Evolutionary conservation across 352 stramenopile genomes (phyloP).

Genomic region (Globisporangium ultimum): DNA sequence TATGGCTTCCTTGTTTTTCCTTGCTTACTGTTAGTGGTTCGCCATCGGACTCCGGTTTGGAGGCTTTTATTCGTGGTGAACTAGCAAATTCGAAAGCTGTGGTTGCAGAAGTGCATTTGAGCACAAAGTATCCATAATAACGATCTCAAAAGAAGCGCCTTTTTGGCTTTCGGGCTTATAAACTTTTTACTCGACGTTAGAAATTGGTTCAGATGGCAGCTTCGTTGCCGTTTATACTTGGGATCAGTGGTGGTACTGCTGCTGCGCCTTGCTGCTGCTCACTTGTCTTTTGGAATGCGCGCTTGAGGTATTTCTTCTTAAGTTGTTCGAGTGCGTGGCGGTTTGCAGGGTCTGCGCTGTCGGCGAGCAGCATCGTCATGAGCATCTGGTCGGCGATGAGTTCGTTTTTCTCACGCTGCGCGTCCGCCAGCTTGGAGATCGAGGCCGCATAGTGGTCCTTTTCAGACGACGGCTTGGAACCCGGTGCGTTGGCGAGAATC

Average conservation of each 20-base stretch:
- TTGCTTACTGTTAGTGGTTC: too few relatives aligned
- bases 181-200: too few relatives aligned
- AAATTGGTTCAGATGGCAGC: not conserved
- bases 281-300: constrained; percentile 8
- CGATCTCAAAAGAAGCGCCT: too few relatives aligned
- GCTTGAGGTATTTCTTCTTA: constrained; percentile 16
- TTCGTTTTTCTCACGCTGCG: constrained; percentile 16
- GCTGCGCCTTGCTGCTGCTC: not conserved
- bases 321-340: constrained; percentile 12
- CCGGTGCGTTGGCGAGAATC: not conserved
- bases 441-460: constrained; percentile 8
- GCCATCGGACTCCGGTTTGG: too few relatives aligned
- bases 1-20: too few relatives aligned
- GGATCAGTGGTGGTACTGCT: not conserved
- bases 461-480: not conserved
- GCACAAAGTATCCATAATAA: too few relatives aligned
- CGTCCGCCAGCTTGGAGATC: constrained; percentile 8
- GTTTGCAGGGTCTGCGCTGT: constrained; percentile 11
- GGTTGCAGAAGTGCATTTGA: too few relatives aligned
- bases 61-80: too few relatives aligned
- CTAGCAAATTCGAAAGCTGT: too few relatives aligned
- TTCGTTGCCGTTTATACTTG: not conserved
- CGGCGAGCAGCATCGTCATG: constrained; percentile 17
- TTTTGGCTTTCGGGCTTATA: too few relatives aligned
- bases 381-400: constrained; percentile 18